Conservation (phyloP, 2,329 filamentous ascomycete genomes). For the Samsoniella hepiali region DNA sequence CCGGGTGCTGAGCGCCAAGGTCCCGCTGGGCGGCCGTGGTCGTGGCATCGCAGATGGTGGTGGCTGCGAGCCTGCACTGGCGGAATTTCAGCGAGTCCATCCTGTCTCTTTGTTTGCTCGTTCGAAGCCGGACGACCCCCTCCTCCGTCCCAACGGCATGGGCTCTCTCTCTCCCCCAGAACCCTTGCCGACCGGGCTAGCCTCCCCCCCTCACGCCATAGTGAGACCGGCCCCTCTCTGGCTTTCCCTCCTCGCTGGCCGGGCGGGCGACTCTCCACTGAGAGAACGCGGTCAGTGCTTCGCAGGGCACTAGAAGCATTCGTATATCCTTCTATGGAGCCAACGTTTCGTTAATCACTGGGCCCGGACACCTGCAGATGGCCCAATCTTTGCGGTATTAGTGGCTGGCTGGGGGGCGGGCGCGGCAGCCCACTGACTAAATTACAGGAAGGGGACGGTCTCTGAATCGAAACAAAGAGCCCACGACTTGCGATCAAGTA, state of each 20-base stretch:
- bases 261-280: slow-evolving; percentile 14
- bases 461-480: background rate
- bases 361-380: slow-evolving; percentile 6
- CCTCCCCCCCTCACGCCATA: background rate
- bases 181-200: background rate
- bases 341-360: background rate
- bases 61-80: background rate
- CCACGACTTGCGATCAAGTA: background rate
- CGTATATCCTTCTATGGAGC: slow-evolving; percentile 8
- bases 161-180: background rate
- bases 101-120: background rate
- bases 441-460: background rate
- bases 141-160: background rate
- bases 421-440: background rate
- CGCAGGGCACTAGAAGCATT: slow-evolving; percentile 11
- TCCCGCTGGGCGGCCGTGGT: background rate
- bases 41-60: slow-evolving; percentile 2
- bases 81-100: background rate
- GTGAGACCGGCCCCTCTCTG: background rate
- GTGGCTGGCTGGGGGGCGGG: background rate
- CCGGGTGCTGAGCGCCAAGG: background rate
- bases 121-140: background rate
- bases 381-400: background rate
- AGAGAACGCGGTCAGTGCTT: slow-evolving; percentile 5
- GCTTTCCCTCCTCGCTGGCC: background rate